Base-by-base conservation (phyloP, 164 flowering plant species). In the Aristolochia fimbriata region DNA sequence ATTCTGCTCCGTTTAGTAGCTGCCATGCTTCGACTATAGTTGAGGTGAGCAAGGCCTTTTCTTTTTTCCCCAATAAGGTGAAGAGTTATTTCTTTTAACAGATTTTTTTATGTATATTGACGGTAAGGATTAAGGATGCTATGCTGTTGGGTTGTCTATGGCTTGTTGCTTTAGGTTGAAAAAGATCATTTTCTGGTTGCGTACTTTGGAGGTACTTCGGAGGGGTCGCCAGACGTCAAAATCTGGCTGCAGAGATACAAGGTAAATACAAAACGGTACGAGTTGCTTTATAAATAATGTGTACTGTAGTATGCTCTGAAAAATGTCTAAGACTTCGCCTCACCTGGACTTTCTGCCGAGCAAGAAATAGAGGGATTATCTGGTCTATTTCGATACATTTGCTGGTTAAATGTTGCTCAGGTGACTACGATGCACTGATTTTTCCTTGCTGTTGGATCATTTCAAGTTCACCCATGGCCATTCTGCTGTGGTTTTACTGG, bases 11-110 rank as follows among this genome's bases (percentile, higher is more conserved):
- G 50, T 92, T 88, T 70, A 83, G 76, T 15, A 85, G 83, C 56
- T 92, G 98, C 51, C 98, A 89, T 79, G 98, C 98, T 75, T 87
- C 96, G 46, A 92, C 96, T 25, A 89, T 92, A 67, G 93, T 87
- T 60, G 93, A 92, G 95, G 98, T 89, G 52, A 31, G 23, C 7
- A 22, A 52, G 30, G 14, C 23, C 19, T 25, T 19, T 31, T 21
- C 59, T 30, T 12, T 31, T 51, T 20, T 27, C 11, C 15, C 17
- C 37, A 46, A 13, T 7, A 12, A 15, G 21, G 17, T n/a, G 30
- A 51, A 41, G 27, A n/a, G 19, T 50, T 24, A 17, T 3, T 0
- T 30, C 37, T 55, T n/a, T 55, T 27, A 15, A 30, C 16, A 17
- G 52, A 19, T 11, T 12, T n/a, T 58, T 41, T 4, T 24, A 4